These are phyloP conservation scores for Candida dubliniensis DNA, from an alignment of 1,139 yeast species.

Conservation along the genomic window DNA sequence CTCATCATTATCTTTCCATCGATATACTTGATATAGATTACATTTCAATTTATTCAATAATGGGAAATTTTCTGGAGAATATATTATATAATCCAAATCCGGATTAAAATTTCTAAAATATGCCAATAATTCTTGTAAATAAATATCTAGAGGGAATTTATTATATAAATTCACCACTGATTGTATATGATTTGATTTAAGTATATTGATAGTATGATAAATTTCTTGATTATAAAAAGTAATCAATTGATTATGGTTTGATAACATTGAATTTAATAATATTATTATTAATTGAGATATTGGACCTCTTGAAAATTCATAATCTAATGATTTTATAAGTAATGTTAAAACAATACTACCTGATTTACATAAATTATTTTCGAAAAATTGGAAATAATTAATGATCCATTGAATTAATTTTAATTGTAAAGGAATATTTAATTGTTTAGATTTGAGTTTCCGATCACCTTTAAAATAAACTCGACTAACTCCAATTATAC, in stretches of 20 bases:
- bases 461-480: slow-evolving; percentile 21
- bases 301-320: slow-evolving; percentile 30
- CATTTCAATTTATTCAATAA: slow-evolving; percentile 7
- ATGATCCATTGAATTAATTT: slow-evolving; percentile 30
- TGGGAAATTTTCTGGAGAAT: slow-evolving; percentile 8
- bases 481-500: slow-evolving; percentile 29
- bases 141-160: slow-evolving; percentile 38
- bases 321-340: slow-evolving; percentile 27
- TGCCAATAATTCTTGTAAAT: slow-evolving; percentile 26
- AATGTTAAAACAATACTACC: slow-evolving; percentile 24
- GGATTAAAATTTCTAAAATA: slow-evolving; percentile 28
- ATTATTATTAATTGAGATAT: slow-evolving; percentile 28
- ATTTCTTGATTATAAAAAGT: slow-evolving; percentile 11
- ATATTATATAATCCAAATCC: slow-evolving; percentile 19
- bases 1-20: not conserved
- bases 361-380: slow-evolving; percentile 13
- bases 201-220: slow-evolving; percentile 11
- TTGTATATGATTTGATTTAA: slow-evolving; percentile 38
- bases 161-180: slow-evolving; percentile 30
- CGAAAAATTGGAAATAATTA: slow-evolving; percentile 25
- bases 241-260: not conserved
- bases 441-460: slow-evolving; percentile 20
- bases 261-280: slow-evolving; percentile 12
- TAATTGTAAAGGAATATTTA: slow-evolving; percentile 21
- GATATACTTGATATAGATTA: slow-evolving; percentile 1